These are phyloP conservation scores for Salvia splendens DNA, from an alignment of 257 asterid species.

Conservation along the genomic window DNA sequence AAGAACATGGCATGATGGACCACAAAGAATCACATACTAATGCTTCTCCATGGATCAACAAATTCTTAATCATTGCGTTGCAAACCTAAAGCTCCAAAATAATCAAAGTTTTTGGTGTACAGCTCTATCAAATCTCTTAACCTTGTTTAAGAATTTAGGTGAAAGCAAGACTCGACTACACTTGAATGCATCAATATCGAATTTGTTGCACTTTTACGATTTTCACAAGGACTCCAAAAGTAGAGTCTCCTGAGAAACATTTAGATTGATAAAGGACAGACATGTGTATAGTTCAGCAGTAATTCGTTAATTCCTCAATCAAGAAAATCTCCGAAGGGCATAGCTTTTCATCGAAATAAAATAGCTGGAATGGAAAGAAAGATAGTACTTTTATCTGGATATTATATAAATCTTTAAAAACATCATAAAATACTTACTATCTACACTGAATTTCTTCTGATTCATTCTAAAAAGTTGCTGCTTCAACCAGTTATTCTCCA, in stretches of 20 bases:
- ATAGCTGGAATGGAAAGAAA: conserved; percentile 1
- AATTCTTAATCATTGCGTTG: neutral
- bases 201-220: too few species aligned
- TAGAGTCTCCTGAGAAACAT: too few species aligned
- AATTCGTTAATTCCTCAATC: neutral
- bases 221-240: too few species aligned
- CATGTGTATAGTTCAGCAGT: neutral
- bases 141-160: neutral
- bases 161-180: neutral
- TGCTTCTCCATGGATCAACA: neutral
- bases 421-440: conserved; percentile 47
- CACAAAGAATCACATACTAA: too few species aligned
- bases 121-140: neutral
- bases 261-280: neutral
- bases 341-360: neutral
- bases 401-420: neutral
- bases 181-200: too few species aligned
- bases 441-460: conserved; percentile 58
- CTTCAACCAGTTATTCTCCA: conserved; percentile 71
- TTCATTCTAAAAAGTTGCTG: conserved; percentile 57
- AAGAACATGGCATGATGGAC: too few species aligned
- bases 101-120: neutral
- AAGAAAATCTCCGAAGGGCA: neutral
- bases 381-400: neutral
- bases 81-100: neutral